Evolutionary conservation across 768 basidiomycete species (phyloP).

Genomic region (Mycena leptocephala): DNA sequence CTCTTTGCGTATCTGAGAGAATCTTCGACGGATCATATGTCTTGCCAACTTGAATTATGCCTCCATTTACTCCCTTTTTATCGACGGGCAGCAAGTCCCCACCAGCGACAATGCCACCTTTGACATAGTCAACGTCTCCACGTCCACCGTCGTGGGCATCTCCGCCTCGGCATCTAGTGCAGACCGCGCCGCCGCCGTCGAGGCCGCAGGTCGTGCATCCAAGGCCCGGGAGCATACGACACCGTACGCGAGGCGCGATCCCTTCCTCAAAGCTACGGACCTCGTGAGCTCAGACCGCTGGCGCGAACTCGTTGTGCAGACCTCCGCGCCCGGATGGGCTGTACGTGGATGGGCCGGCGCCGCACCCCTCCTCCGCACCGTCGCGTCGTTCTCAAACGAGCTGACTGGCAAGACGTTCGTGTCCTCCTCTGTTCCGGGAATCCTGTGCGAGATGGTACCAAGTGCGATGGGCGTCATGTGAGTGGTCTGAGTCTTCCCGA

Average conservation of each 20-base stretch:
- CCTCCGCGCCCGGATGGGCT: conserved; percentile 43
- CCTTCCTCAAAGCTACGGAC: conserved; percentile 66
- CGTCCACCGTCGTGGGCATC: conserved; percentile 59
- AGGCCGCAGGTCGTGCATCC: conserved; percentile 64
- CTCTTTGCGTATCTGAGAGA: too few species aligned
- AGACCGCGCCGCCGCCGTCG: conserved; percentile 63
- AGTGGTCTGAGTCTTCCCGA: conserved; percentile 33
- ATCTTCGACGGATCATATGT: too few species aligned
- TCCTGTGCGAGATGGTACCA: conserved; percentile 59
- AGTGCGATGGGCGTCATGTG: conserved; percentile 70
- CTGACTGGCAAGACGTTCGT: conserved; percentile 62
- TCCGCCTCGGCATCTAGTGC: conserved; percentile 62
- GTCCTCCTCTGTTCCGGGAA: conserved; percentile 60
- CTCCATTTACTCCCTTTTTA: conserved; percentile 52
- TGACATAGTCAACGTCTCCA: conserved; percentile 62
- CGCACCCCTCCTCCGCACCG: conserved; percentile 41
- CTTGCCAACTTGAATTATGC: conserved; percentile 17
- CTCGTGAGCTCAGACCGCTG: conserved; percentile 61
- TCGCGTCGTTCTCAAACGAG: conserved; percentile 53
- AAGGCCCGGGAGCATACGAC: conserved; percentile 62
- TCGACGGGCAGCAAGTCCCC: conserved; percentile 52
- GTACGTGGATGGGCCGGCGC: conserved; percentile 41
- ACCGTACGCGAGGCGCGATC: conserved; percentile 55
- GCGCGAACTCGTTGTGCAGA: conserved; percentile 49
- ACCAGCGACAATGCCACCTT: conserved; percentile 57